Conservation (phyloP, 2,329 filamentous ascomycete genomes). For the Emmonsia crescens region DNA sequence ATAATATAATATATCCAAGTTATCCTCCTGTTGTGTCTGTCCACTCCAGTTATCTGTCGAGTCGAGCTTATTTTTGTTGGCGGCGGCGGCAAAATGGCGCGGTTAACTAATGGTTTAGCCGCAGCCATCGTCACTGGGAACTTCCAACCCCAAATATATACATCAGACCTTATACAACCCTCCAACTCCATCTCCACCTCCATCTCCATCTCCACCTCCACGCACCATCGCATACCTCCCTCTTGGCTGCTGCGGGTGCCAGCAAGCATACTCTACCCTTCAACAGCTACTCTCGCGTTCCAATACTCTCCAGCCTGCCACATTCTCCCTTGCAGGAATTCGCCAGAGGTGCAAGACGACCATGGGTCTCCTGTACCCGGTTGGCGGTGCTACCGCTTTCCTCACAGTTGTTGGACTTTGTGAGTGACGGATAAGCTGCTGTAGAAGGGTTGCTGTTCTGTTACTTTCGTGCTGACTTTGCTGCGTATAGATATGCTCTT, state of each 20-base stretch:
- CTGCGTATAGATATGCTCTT: conserved; percentile 83
- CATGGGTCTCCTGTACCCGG: conserved; percentile 65
- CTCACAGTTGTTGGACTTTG: conserved; percentile 66
- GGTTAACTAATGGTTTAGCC: not conserved
- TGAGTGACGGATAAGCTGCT: conserved; percentile 41
- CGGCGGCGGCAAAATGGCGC: not conserved
- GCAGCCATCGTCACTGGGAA: not conserved
- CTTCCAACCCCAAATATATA: not conserved
- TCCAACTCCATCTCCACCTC: too few relatives aligned
- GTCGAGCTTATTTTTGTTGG: not conserved
- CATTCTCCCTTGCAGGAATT: conserved; percentile 9
- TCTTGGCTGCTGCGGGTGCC: conserved; percentile 3
- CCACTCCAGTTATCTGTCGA: too few relatives aligned
- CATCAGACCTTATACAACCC: too few relatives aligned
- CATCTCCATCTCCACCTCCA: too few relatives aligned
- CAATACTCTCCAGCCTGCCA: not conserved
- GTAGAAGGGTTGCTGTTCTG: conserved; percentile 2
- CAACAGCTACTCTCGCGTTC: not conserved
- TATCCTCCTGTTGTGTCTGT: not conserved
- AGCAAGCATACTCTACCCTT: not conserved
- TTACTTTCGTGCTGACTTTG: conserved; percentile 6
- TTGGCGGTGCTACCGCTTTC: conserved; percentile 57
- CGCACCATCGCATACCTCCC: not conserved
- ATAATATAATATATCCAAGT: conserved; percentile 2
- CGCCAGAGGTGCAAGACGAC: conserved; percentile 19